phyloP scores from a whole-genome alignment of 257 asterid species.

The Capsicum pubescens region DNA sequence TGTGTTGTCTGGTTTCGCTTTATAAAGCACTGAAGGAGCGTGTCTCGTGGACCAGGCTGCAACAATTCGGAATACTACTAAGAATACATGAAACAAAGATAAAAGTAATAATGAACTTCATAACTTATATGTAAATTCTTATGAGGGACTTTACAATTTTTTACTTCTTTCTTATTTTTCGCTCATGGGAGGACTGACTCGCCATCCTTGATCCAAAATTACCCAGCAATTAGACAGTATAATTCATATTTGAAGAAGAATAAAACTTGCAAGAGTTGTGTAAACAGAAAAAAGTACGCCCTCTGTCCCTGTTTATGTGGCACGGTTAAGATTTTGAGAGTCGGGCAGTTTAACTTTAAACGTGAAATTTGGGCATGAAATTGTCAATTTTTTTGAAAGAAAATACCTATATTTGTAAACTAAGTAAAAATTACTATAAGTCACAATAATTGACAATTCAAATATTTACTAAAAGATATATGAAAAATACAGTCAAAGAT shows the following conservation, averaged over 20 bases:
- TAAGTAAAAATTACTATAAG: no score
- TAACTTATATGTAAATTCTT: background rate
- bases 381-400: no score
- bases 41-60: conserved; percentile 97
- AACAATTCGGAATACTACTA: conserved; percentile 30
- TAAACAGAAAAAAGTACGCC: background rate
- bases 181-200: background rate
- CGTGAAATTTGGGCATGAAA: no score
- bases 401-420: no score
- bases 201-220: background rate
- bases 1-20: conserved; percentile 73
- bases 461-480: no score
- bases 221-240: background rate
- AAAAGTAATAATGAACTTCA: background rate
- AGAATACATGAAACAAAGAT: background rate
- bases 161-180: background rate
- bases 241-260: background rate
- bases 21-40: conserved; percentile 80
- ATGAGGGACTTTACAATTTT: background rate
- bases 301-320: no score
- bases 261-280: conserved; percentile 2
- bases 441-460: no score
- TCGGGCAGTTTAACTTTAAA: no score
- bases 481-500: no score
- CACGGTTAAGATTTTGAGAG: no score